Evolutionary conservation across 2,329 filamentous ascomycete genomes (phyloP).

Genomic region (Botrytis elliptica): DNA sequence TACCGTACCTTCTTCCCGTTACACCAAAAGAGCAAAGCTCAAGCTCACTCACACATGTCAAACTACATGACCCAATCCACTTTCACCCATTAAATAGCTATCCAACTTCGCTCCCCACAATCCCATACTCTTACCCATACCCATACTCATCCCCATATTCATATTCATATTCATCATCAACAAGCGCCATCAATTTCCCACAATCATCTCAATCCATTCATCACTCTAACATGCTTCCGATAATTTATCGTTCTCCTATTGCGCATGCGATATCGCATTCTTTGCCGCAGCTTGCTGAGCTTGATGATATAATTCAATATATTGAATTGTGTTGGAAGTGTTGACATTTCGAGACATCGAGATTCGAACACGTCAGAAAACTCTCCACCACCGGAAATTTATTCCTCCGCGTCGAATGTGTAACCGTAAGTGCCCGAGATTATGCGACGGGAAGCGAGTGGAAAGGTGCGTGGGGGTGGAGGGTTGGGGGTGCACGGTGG

Average conservation of each 20-base stretch:
- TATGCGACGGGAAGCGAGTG: neutral
- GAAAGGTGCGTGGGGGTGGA: neutral
- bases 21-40: neutral
- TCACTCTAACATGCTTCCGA: neutral
- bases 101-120: neutral
- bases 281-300: neutral
- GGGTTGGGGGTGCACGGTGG: neutral
- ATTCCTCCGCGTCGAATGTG: neutral
- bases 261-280: constrained; percentile 5
- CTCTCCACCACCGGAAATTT: neutral
- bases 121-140: neutral
- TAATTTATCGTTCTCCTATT: constrained; percentile 2
- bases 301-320: neutral
- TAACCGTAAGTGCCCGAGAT: neutral
- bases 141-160: too few species aligned
- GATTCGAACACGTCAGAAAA: neutral
- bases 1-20: constrained; percentile 5
- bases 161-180: neutral
- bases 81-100: neutral
- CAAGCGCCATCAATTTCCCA: neutral
- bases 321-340: neutral
- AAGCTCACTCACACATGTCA: neutral
- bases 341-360: neutral
- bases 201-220: neutral
- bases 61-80: neutral